Evolutionary conservation across 2,329 filamentous ascomycete genomes (phyloP).

Genomic region (Gnomoniopsis smithogilvyi): DNA sequence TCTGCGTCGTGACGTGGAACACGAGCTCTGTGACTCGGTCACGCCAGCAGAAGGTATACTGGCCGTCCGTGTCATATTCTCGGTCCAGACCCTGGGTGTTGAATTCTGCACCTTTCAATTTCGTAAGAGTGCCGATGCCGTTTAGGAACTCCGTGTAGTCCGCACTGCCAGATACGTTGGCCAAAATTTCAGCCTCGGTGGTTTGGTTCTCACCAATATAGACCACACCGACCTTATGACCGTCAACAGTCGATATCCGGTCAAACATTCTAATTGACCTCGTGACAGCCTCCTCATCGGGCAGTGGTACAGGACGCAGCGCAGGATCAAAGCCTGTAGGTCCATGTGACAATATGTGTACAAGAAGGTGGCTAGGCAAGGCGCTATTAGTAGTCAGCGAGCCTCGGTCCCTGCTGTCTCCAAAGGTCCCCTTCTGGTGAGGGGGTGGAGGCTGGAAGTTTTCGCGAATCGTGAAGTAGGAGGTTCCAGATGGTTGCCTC

Average conservation of each 20-base stretch:
- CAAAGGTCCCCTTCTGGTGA: slow-evolving; percentile 49
- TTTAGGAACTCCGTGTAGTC: slow-evolving; percentile 87
- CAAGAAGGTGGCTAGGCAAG: slow-evolving; percentile 70
- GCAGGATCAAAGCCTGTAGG: slow-evolving; percentile 54
- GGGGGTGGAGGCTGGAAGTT: slow-evolving; percentile 56
- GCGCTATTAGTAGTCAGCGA: slow-evolving; percentile 55
- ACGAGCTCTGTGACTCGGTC: slow-evolving; percentile 93
- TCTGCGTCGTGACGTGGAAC: slow-evolving; percentile 94
- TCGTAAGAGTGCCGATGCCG: slow-evolving; percentile 76
- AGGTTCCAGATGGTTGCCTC: slow-evolving; percentile 67
- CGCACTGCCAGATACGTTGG: slow-evolving; percentile 79
- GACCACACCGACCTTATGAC: slow-evolving; percentile 91
- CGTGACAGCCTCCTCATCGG: slow-evolving; percentile 63
- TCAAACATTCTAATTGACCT: slow-evolving; percentile 82
- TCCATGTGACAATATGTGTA: slow-evolving; percentile 64
- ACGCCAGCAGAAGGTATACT: slow-evolving; percentile 90
- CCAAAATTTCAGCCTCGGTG: slow-evolving; percentile 76
- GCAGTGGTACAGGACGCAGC: slow-evolving; percentile 71
- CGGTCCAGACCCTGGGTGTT: slow-evolving; percentile 91
- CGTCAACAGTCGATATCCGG: slow-evolving; percentile 83
- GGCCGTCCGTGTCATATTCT: slow-evolving; percentile 73
- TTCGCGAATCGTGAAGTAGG: slow-evolving; percentile 57
- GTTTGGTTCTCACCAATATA: slow-evolving; percentile 89
- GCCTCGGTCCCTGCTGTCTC: slow-evolving; percentile 48
- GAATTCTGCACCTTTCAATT: slow-evolving; percentile 77